phyloP scores from a whole-genome alignment of 2,329 filamentous ascomycete species.

The Ophiosphaerella narmari region DNA sequence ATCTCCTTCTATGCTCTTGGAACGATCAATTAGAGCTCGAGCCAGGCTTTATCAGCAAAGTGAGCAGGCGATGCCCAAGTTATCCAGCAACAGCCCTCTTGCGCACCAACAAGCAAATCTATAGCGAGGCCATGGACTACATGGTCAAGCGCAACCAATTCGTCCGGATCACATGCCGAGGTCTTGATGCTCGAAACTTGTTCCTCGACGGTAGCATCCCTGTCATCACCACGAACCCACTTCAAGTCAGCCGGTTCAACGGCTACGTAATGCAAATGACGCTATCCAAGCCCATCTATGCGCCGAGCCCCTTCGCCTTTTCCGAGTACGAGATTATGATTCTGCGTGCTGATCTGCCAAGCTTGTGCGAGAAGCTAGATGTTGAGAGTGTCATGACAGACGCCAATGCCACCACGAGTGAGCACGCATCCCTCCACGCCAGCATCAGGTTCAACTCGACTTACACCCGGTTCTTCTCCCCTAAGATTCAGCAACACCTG shows the following conservation, averaged over 20 bases:
- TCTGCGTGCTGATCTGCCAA: slow-evolving; percentile 28
- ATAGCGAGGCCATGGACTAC: slow-evolving; percentile 32
- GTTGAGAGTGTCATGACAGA: slow-evolving; percentile 32
- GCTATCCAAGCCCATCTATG: slow-evolving; percentile 24
- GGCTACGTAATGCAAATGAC: slow-evolving; percentile 36
- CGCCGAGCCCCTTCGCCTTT: slow-evolving; percentile 18
- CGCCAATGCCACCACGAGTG: slow-evolving; percentile 23
- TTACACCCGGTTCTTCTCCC: slow-evolving; percentile 19
- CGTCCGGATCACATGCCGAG: slow-evolving; percentile 30
- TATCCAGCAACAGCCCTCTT: slow-evolving; percentile 27
- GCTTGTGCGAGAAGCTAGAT: slow-evolving; percentile 25
- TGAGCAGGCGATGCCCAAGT: slow-evolving; percentile 23
- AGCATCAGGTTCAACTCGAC: slow-evolving; percentile 19
- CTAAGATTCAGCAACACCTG: slow-evolving; percentile 24
- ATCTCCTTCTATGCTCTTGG: slow-evolving; percentile 33
- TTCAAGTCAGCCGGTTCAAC: slow-evolving; percentile 21
- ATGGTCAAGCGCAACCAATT: slow-evolving; percentile 26
- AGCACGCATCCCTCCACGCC: slow-evolving; percentile 25
- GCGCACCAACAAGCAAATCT: slow-evolving; percentile 32
- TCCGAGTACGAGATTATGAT: slow-evolving; percentile 30
- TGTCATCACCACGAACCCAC: slow-evolving; percentile 20
- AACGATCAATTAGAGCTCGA: slow-evolving; percentile 23
- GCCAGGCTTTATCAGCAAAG: slow-evolving; percentile 14
- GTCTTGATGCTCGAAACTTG: slow-evolving; percentile 22
- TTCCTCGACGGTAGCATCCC: slow-evolving; percentile 27